These are phyloP conservation scores for Tricholoma saponaceum DNA, from an alignment of 768 basidiomycete genomes.

Conservation along the genomic window DNA sequence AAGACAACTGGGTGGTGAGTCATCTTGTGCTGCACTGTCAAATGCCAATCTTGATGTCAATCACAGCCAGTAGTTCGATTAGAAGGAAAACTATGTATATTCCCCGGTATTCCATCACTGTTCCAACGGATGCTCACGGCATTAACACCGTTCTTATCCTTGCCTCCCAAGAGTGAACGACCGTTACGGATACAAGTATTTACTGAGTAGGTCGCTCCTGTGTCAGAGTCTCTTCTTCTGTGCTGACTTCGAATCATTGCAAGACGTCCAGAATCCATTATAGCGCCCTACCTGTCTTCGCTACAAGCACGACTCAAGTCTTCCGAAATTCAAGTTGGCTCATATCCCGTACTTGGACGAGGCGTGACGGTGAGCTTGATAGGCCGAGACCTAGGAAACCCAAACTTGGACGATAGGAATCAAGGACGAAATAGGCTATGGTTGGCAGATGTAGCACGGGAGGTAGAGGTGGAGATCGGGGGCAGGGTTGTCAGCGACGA, in stretches of 20 bases:
- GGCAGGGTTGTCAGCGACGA: constrained; percentile 63
- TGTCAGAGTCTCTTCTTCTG: background rate
- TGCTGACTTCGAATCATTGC: background rate
- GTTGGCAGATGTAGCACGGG: constrained; percentile 52
- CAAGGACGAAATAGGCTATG: constrained; percentile 37
- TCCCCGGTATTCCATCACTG: constrained; percentile 86
- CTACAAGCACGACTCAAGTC: constrained; percentile 69
- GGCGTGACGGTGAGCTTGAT: constrained; percentile 75
- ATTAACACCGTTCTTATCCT: constrained; percentile 68
- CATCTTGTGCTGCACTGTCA: background rate
- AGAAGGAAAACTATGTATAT: constrained; percentile 81
- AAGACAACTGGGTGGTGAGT: constrained; percentile 84
- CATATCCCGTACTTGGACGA: constrained; percentile 60
- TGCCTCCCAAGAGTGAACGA: constrained; percentile 71
- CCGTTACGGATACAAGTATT: constrained; percentile 81
- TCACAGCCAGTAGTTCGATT: constrained; percentile 80
- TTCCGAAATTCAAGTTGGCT: constrained; percentile 80
- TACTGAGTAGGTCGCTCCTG: constrained; percentile 53
- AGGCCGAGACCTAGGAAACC: constrained; percentile 37
- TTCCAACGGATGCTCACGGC: constrained; percentile 80
- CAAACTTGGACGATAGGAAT: constrained; percentile 35
- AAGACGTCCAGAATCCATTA: constrained; percentile 74
- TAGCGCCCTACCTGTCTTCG: constrained; percentile 78
- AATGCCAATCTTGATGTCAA: constrained; percentile 3
- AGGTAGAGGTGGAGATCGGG: constrained; percentile 56